phyloP scores from a whole-genome alignment of 345 rosid genomes.

The Hibiscus tridactylites region DNA sequence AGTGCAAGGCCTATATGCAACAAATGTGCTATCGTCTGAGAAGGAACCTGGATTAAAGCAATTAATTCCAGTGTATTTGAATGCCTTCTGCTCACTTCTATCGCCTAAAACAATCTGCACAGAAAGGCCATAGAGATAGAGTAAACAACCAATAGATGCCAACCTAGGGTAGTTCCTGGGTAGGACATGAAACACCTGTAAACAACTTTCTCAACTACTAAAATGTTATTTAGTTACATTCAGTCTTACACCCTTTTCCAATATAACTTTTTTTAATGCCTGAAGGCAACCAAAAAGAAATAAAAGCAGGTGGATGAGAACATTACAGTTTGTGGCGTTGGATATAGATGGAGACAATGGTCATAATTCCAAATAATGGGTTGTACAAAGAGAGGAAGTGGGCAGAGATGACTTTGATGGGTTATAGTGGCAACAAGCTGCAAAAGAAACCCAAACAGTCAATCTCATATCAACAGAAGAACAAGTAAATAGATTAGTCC shows the following conservation, averaged over 20 bases:
- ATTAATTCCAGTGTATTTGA: slow-evolving; percentile 65
- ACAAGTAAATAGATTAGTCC: background rate
- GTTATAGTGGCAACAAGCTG: slow-evolving; percentile 93
- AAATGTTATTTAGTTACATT: background rate
- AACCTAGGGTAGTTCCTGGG: background rate
- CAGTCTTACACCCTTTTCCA: background rate
- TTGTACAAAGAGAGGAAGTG: slow-evolving; percentile 82
- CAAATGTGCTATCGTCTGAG: slow-evolving; percentile 60
- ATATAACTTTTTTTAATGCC: background rate
- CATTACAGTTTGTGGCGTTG: slow-evolving; percentile 85
- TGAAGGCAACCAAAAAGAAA: background rate
- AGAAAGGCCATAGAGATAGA: background rate
- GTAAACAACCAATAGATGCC: background rate
- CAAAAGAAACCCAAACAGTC: slow-evolving; percentile 15
- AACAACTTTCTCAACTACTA: background rate
- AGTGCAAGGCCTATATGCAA: slow-evolving; percentile 71
- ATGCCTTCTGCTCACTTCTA: slow-evolving; percentile 73
- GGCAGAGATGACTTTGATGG: slow-evolving; percentile 96
- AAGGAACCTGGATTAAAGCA: slow-evolving; percentile 94
- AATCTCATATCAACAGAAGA: slow-evolving; percentile 5
- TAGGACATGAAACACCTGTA: background rate
- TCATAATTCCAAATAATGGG: slow-evolving; percentile 96
- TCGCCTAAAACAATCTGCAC: slow-evolving; percentile 65
- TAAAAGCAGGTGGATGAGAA: background rate
- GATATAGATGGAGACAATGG: slow-evolving; percentile 82